These are phyloP conservation scores for Penicillium aurantiogriseum DNA, from an alignment of 2,329 filamentous ascomycete species.

Conservation along the genomic window DNA sequence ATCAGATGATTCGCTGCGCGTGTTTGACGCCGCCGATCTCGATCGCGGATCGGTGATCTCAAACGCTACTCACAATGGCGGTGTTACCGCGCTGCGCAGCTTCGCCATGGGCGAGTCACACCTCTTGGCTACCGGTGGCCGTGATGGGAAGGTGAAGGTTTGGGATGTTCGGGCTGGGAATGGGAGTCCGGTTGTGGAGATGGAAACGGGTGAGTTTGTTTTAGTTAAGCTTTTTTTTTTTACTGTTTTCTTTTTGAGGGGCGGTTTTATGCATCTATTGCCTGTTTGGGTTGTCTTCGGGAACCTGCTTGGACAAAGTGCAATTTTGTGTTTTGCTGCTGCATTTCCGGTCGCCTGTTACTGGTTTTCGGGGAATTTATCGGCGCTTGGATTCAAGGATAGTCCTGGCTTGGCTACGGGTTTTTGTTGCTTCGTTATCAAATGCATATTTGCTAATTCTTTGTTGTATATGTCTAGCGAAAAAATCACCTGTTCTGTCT, in stretches of 20 bases:
- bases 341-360: constrained; percentile 6
- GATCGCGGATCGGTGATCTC: constrained; percentile 20
- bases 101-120: constrained; percentile 29
- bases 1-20: constrained; percentile 46
- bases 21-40: constrained; percentile 40
- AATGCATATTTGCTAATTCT: constrained; percentile 17
- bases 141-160: constrained; percentile 42
- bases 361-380: constrained; percentile 17
- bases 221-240: constrained; percentile 2
- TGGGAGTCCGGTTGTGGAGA: constrained; percentile 30
- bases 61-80: constrained; percentile 31
- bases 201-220: constrained; percentile 36
- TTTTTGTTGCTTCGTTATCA: not conserved
- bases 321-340: constrained; percentile 1
- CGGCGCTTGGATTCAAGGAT: constrained; percentile 14
- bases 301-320: constrained; percentile 2
- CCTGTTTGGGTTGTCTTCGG: constrained; percentile 3
- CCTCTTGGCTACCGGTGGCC: constrained; percentile 38
- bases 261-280: constrained; percentile 1
- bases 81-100: constrained; percentile 40
- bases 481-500: constrained; percentile 53
- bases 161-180: constrained; percentile 41
- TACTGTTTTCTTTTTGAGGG: not conserved
- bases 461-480: constrained; percentile 36
- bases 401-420: not conserved